Evolutionary conservation across 768 basidiomycete genomes (phyloP).

Genomic region (Chalciporus sphaerocephalus): DNA sequence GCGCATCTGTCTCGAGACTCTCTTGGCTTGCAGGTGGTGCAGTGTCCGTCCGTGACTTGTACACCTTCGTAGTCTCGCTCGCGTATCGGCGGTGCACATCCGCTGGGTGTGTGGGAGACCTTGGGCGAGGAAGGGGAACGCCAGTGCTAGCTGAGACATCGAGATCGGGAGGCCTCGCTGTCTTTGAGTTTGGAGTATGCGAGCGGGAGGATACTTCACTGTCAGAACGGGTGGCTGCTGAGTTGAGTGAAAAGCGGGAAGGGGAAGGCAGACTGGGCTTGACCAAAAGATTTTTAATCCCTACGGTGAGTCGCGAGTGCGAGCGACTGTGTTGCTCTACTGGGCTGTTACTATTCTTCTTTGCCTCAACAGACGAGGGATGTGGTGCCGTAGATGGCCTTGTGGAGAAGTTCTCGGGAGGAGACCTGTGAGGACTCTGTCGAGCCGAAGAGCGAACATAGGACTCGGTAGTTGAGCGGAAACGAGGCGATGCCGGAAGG

Average conservation of each 20-base stretch:
- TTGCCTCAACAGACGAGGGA: neutral
- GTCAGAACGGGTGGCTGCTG: conserved; percentile 8
- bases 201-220: conserved; percentile 8
- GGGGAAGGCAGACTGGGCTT: conserved; percentile 28
- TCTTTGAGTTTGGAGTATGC: conserved; percentile 16
- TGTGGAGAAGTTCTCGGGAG: neutral
- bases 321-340: conserved; percentile 10
- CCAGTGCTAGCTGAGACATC: conserved; percentile 14
- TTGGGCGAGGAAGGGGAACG: conserved; percentile 3
- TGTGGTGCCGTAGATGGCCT: conserved; percentile 20
- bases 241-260: conserved; percentile 21
- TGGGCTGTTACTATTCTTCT: neutral
- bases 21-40: conserved; percentile 12
- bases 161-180: conserved; percentile 21
- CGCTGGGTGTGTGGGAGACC: neutral
- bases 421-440: neutral
- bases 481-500: conserved; percentile 12
- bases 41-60: neutral
- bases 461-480: conserved; percentile 18
- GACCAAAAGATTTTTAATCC: conserved; percentile 35
- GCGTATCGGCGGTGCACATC: conserved; percentile 21
- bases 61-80: conserved; percentile 11
- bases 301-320: conserved; percentile 20
- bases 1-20: conserved; percentile 5
- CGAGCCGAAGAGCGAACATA: conserved; percentile 10